Evolutionary conservation across 2,329 filamentous ascomycete genomes (phyloP), one percentile per base, ranked within the genome.

Genomic region (Colletotrichum sansevieriae): DNA sequence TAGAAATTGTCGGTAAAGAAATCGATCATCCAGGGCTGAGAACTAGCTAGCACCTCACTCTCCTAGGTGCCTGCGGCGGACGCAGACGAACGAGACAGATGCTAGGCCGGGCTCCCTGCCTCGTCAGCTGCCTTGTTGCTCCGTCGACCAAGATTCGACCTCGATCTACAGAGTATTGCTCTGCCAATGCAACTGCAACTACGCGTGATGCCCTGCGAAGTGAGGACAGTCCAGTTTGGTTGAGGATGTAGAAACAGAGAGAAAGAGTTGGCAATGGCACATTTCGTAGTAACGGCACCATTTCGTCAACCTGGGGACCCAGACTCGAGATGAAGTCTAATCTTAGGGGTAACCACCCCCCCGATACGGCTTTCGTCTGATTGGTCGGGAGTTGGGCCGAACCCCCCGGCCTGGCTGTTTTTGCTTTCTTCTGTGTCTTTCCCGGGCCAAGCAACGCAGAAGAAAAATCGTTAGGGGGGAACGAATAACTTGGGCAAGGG

Each of bases 251-350:
- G 55, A 41, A 54, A 61, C 22, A 22, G 25, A 41, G 35, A n/a
- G 18, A 15, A 55, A 10, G 33, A 41, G n/a, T 25, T 9, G 18
- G 25, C 49, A 52, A 15, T n/a, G 49, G 15, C 39, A 63, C 49
- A 25, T 11, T 13, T 11, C 22, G 22, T 22, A 22, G 22, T 22
- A 22, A 22, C 22, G 22, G 22, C 4, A 4, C 22, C 22, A 22
- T 22, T 22, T 11, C 10, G 11, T 4, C 47, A 33, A 35, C 41
- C 62, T 60, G 55, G 65, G 65, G 62, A 47, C 62, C 65, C 62
- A 55, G 65, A 55, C 65, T 65, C 65, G 61, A 68, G 65, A 68
- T 68, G 65, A 65, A 65, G 65, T 60, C 39, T 68, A 68, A 68
- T 68, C 65, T 65, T 39, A 41, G 41, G 41, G 57, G 58, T 15